Evolutionary conservation across 306 rosid genomes (phyloP), one percentile per base, ranked within the genome.

Genomic region (Fagus sylvatica): DNA sequence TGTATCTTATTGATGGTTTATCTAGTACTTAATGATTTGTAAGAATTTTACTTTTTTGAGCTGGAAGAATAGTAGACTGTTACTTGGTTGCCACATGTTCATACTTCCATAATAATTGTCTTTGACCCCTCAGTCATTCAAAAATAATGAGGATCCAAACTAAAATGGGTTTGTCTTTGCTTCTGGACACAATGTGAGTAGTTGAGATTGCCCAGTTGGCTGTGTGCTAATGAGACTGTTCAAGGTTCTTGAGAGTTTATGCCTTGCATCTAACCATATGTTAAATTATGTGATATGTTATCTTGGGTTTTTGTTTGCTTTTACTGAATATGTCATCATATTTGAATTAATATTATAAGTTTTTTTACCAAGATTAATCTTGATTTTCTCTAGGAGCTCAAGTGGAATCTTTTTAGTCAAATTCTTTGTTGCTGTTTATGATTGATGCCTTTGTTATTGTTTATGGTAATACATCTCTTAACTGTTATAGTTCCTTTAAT

Each of bases 401-500:
- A 32, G 5, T 30, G 4, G 7, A 2, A 13, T 61, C 17, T 16
- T 33, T 61, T 61, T 61, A 61, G 3, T 61, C 19, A 61, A 33
- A 61, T 61, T 32, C 9, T 61, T 56, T 56, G 16, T 57, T 28
- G 34, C 34, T 61, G 41, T 34, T 61, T 12, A 16, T 33, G 68
- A 59, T 62, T 12, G 30, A 40, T 77, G 12, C 49, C 55, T 62
- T 30, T 66, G 48, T 30, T 57, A 56, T 42, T 62, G 56, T 46
- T 69, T 57, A 53, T 75, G 42, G 33, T 73, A 43, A 75, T 46
- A 4, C 11, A 69, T 80, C 19, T 37, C 19, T 76, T 39, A 57
- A 79, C 53, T 73, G 22, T 51, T 46, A 66, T 39, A 70, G 66
- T 72, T 62, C 78, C 55, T 70, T 76, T 64, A 57, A 48, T 79